These are phyloP conservation scores for Geoglossum cookeanum DNA, from an alignment of 2,329 filamentous ascomycete genomes.

Conservation along the genomic window DNA sequence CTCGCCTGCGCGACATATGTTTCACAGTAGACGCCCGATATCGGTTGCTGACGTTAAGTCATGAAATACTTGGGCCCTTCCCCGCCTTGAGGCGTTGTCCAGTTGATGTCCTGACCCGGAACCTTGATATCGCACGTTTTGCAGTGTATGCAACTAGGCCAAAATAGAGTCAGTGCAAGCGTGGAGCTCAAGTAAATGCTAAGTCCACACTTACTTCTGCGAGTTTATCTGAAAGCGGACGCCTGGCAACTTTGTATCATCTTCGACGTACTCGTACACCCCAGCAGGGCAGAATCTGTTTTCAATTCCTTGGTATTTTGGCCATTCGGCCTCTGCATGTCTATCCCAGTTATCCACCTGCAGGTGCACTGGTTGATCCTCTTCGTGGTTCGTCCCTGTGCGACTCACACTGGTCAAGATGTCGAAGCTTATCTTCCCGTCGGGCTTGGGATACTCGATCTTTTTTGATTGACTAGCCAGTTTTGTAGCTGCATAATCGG, in stretches of 20 bases:
- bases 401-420: conserved; percentile 88
- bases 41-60: too few relatives aligned
- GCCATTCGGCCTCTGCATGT: conserved; percentile 68
- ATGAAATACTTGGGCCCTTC: conserved; percentile 50
- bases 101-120: conserved; percentile 91
- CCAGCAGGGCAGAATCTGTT: conserved; percentile 94
- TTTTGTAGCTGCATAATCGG: conserved; percentile 65
- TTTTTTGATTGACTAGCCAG: conserved; percentile 60
- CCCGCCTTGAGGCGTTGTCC: conserved; percentile 84
- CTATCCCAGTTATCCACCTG: conserved; percentile 91
- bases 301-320: conserved; percentile 78
- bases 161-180: conserved; percentile 13
- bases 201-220: conserved; percentile 57
- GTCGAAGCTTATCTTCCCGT: conserved; percentile 87
- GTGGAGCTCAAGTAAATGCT: not conserved
- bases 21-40: too few relatives aligned
- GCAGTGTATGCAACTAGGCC: conserved; percentile 79
- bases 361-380: conserved; percentile 92
- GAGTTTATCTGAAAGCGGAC: conserved; percentile 95
- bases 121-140: conserved; percentile 99
- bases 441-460: conserved; percentile 94
- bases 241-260: conserved; percentile 65
- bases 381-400: conserved; percentile 95
- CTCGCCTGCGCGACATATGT: too few relatives aligned
- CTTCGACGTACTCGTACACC: conserved; percentile 96